These are phyloP conservation scores for Clarireedia paspali DNA, from an alignment of 2,329 filamentous ascomycete genomes.

Conservation along the genomic window DNA sequence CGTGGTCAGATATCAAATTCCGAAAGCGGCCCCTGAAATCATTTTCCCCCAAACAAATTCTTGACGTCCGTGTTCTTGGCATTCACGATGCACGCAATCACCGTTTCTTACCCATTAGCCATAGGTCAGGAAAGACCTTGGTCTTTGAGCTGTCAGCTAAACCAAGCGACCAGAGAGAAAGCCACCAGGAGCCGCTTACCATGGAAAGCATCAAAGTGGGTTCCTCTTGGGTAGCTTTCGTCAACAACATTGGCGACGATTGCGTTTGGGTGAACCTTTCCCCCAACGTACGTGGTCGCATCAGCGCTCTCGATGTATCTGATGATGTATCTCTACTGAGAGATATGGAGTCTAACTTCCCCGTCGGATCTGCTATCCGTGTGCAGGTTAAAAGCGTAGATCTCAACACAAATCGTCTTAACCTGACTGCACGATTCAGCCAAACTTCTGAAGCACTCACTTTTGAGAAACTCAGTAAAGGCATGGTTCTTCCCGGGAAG, in stretches of 20 bases:
- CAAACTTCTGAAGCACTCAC: constrained; percentile 48
- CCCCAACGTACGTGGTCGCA: constrained; percentile 76
- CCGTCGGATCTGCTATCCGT: constrained; percentile 79
- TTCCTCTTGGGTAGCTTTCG: constrained; percentile 68
- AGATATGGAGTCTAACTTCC: constrained; percentile 73
- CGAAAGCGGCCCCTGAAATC: constrained; percentile 70
- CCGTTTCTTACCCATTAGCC: constrained; percentile 83
- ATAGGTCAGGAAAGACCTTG: constrained; percentile 68
- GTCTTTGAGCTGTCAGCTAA: constrained; percentile 86
- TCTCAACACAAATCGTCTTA: constrained; percentile 63
- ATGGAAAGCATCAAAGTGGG: constrained; percentile 67
- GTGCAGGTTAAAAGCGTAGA: constrained; percentile 74
- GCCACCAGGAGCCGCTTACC: constrained; percentile 55
- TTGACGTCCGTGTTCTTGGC: constrained; percentile 73
- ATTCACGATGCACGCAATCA: constrained; percentile 87
- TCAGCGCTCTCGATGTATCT: constrained; percentile 75
- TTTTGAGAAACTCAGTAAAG: constrained; percentile 65
- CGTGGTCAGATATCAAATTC: constrained; percentile 78
- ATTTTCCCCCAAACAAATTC: constrained; percentile 63
- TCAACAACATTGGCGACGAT: constrained; percentile 80
- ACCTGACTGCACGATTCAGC: constrained; percentile 71
- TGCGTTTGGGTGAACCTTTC: constrained; percentile 88
- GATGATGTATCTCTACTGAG: constrained; percentile 76
- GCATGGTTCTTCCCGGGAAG: constrained; percentile 74
- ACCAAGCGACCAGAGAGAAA: constrained; percentile 45